phyloP scores from a whole-genome alignment of 306 rosid species.

The Trifolium pratense region DNA sequence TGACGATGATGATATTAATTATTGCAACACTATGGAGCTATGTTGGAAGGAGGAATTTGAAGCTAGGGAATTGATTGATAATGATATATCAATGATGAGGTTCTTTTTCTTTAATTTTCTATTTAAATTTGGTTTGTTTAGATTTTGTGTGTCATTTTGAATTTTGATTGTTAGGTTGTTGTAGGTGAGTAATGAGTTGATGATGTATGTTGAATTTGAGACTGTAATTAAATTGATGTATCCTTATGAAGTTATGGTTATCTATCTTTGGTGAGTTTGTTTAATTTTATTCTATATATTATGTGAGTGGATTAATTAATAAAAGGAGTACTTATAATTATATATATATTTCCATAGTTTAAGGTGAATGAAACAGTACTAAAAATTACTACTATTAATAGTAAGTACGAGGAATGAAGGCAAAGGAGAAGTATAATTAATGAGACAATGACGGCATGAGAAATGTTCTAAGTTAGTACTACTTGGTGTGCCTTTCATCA shows the following conservation, averaged over 20 bases:
- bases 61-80: conserved; percentile 26
- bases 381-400: background rate
- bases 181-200: conserved; percentile 10
- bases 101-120: conserved; percentile 24
- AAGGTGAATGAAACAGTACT: conserved; percentile 14
- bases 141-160: conserved; percentile 35
- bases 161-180: background rate
- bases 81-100: background rate
- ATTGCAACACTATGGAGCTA: background rate
- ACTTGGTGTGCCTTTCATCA: background rate
- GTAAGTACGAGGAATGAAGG: background rate
- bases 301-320: background rate
- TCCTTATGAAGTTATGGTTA: background rate
- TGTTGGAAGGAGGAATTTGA: background rate
- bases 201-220: conserved; percentile 36
- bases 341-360: background rate
- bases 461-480: background rate
- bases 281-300: conserved; percentile 12
- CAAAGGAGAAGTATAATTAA: background rate
- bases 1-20: background rate
- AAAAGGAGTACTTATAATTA: background rate
- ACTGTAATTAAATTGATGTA: conserved; percentile 63
- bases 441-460: background rate
- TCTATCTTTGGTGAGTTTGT: conserved; percentile 10
- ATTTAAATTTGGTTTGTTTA: conserved; percentile 21